phyloP scores from a whole-genome alignment of 2,329 filamentous ascomycete genomes.

The Hymenoscyphus fraxineus region DNA sequence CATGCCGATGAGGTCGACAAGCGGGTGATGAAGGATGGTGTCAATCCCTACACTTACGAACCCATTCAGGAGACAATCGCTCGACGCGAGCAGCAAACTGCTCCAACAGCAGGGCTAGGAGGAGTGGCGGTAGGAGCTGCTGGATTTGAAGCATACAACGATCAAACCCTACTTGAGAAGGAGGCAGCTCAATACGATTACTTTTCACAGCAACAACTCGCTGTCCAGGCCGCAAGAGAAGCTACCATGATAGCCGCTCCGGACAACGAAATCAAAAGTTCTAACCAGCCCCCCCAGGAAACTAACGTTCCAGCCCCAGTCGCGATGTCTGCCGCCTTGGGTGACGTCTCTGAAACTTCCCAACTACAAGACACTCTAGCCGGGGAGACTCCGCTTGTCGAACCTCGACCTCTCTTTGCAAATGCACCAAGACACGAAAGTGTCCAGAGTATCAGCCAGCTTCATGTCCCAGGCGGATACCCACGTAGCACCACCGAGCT shows the following conservation, averaged over 20 bases:
- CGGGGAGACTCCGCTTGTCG: slow-evolving; percentile 10
- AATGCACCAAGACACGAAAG: slow-evolving; percentile 29
- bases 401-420: slow-evolving; percentile 22
- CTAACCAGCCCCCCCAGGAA: neutral
- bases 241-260: slow-evolving; percentile 21
- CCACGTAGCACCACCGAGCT: slow-evolving; percentile 15
- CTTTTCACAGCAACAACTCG: slow-evolving; percentile 18
- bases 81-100: slow-evolving; percentile 8
- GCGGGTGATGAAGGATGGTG: slow-evolving; percentile 50
- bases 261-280: slow-evolving; percentile 10
- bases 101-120: slow-evolving; percentile 21
- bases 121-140: slow-evolving; percentile 22
- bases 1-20: slow-evolving; percentile 49
- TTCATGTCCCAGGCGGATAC: slow-evolving; percentile 35
- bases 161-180: slow-evolving; percentile 11
- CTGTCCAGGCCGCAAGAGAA: slow-evolving; percentile 20
- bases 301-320: slow-evolving; percentile 12
- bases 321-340: slow-evolving; percentile 24
- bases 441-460: slow-evolving; percentile 29
- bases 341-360: slow-evolving; percentile 14
- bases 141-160: slow-evolving; percentile 22
- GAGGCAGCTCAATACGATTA: slow-evolving; percentile 19
- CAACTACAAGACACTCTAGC: slow-evolving; percentile 11
- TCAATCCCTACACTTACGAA: slow-evolving; percentile 52
- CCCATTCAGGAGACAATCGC: slow-evolving; percentile 23